phyloP scores from a whole-genome alignment of 2,329 filamentous ascomycete species.

The Colletotrichum incanum region DNA sequence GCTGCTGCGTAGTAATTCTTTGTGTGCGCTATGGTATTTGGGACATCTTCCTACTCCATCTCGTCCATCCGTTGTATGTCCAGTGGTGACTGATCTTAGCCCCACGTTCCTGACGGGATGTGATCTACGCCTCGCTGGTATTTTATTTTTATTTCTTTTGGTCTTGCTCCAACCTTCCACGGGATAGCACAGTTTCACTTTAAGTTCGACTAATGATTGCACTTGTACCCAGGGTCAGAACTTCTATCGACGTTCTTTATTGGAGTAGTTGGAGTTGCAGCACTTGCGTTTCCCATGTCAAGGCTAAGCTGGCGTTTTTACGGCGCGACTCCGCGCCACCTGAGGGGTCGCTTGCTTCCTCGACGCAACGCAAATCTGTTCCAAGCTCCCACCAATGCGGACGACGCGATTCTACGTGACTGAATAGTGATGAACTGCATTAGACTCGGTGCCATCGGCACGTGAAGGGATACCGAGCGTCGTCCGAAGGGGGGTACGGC shows the following conservation, averaged over 20 bases:
- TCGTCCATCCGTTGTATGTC: neutral
- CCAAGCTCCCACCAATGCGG: constrained; percentile 31
- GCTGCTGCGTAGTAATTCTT: neutral
- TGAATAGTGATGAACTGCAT: constrained; percentile 35
- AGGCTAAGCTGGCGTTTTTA: neutral
- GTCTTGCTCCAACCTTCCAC: neutral
- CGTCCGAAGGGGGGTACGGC: constrained; percentile 38
- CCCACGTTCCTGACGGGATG: constrained; percentile 1
- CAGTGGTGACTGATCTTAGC: neutral
- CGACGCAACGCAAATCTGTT: constrained; percentile 13
- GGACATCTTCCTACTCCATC: neutral
- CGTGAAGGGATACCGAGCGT: constrained; percentile 35
- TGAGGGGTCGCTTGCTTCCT: constrained; percentile 1
- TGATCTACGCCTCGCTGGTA: constrained; percentile 19
- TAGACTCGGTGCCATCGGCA: constrained; percentile 32
- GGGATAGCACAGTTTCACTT: constrained; percentile 13
- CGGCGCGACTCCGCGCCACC: constrained; percentile 24
- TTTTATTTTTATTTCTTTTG: too few relatives aligned
- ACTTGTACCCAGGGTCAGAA: neutral
- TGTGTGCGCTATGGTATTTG: neutral
- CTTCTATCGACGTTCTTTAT: neutral
- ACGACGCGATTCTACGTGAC: neutral
- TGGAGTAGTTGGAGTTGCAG: constrained; percentile 13
- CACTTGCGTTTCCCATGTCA: neutral
- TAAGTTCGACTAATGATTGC: constrained; percentile 18